Percentiles rank a stretch among this genome's conserved stretches.
These are phyloP conservation scores for Psilocybe subaeruginosa DNA, from an alignment of 768 basidiomycete genomes.

Conservation along the genomic window DNA sequence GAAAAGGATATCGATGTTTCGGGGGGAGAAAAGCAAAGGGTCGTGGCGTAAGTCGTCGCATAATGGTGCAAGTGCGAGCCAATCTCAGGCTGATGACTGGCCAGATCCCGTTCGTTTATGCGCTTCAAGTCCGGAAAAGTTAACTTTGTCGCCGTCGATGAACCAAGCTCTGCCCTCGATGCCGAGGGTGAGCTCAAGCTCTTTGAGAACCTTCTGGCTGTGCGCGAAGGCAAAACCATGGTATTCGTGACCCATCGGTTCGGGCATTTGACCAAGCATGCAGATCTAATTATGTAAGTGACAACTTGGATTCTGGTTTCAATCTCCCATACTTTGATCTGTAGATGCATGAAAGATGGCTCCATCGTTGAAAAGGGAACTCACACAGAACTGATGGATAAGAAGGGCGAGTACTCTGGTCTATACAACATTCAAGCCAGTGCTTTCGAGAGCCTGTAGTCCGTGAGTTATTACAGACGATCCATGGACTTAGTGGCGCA, in stretches of 20 bases:
- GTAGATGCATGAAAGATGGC: slow-evolving; percentile 50
- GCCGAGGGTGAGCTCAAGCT: slow-evolving; percentile 54
- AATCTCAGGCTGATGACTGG: not conserved
- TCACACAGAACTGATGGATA: slow-evolving; percentile 41
- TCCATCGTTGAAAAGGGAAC: slow-evolving; percentile 40
- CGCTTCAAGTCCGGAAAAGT: slow-evolving; percentile 40
- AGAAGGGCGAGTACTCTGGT: slow-evolving; percentile 41
- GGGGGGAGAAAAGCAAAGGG: slow-evolving; percentile 51
- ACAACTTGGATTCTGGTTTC: not conserved
- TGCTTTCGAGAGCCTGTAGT: slow-evolving; percentile 19
- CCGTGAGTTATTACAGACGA: too few relatives aligned
- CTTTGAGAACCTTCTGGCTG: slow-evolving; percentile 39
- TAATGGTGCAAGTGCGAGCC: not conserved
- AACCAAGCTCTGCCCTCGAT: slow-evolving; percentile 61
- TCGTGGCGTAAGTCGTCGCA: slow-evolving; percentile 45
- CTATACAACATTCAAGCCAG: slow-evolving; percentile 43
- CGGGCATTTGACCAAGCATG: slow-evolving; percentile 49
- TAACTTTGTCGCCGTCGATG: slow-evolving; percentile 56
- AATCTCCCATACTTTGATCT: not conserved
- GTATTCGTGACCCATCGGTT: slow-evolving; percentile 62
- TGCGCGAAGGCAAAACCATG: slow-evolving; percentile 52
- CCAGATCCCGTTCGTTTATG: slow-evolving; percentile 52
- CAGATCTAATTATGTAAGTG: slow-evolving; percentile 55
- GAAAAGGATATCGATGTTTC: slow-evolving; percentile 34
- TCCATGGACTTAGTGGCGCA: not conserved